Conservation (phyloP, 148 eudicot genomes). For the Linanthus parryae region DNA sequence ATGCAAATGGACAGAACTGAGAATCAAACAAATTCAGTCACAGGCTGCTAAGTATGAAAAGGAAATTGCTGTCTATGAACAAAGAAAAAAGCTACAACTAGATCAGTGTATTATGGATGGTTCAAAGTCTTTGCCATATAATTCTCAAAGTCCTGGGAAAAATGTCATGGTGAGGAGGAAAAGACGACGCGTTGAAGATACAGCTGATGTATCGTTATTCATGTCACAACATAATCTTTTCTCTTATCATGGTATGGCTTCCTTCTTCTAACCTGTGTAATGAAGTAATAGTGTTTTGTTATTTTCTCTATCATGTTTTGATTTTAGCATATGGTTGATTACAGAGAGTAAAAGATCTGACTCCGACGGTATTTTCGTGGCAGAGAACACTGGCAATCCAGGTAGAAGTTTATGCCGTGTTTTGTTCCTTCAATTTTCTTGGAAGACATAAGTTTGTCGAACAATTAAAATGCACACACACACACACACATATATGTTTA, state of each 20-base stretch:
- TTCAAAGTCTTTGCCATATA: slow-evolving; percentile 50
- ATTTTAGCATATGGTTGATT: slow-evolving; percentile 13
- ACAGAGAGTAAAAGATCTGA: slow-evolving; percentile 77
- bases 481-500: too few relatives aligned
- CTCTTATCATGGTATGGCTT: slow-evolving; percentile 56
- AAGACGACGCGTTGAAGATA: slow-evolving; percentile 62
- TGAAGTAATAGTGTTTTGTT: slow-evolving; percentile 1
- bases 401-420: slow-evolving; percentile 31
- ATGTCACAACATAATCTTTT: slow-evolving; percentile 75
- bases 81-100: slow-evolving; percentile 34
- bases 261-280: not conserved
- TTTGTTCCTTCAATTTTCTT: not conserved
- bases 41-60: slow-evolving; percentile 61
- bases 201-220: slow-evolving; percentile 49
- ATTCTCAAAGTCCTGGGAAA: slow-evolving; percentile 27
- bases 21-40: slow-evolving; percentile 66
- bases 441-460: not conserved
- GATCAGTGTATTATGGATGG: slow-evolving; percentile 39
- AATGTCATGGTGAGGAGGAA: slow-evolving; percentile 75
- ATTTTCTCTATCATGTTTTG: slow-evolving; percentile 7
- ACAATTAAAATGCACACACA: not conserved
- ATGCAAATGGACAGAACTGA: slow-evolving; percentile 94
- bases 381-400: slow-evolving; percentile 46
- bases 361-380: slow-evolving; percentile 40
- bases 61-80: slow-evolving; percentile 41